These are phyloP conservation scores for Phyllosticta citrichinensis DNA, from an alignment of 2,329 filamentous ascomycete genomes.

Conservation along the genomic window DNA sequence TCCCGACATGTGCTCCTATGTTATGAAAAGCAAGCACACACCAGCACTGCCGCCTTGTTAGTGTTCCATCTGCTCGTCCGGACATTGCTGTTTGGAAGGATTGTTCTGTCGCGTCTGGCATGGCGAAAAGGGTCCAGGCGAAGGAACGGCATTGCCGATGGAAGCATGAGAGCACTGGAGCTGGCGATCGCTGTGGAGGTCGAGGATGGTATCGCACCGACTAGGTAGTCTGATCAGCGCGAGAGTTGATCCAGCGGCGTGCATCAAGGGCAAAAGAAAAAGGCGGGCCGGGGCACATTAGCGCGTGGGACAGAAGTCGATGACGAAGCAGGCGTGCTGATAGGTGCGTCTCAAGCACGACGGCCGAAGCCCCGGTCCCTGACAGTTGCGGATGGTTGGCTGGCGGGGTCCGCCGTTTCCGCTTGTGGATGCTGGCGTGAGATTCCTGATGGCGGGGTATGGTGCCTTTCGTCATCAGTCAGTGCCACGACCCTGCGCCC, in stretches of 20 bases:
- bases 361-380: neutral
- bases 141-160: neutral
- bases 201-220: neutral
- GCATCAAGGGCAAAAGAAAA: neutral
- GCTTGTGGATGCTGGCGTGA: neutral
- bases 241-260: neutral
- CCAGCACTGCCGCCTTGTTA: neutral
- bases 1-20: neutral
- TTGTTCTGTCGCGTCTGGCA: neutral
- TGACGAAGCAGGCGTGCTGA: neutral
- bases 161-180: neutral
- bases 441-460: slow-evolving; percentile 7
- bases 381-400: neutral
- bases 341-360: neutral
- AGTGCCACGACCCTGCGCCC: neutral
- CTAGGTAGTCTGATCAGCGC: neutral
- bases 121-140: neutral
- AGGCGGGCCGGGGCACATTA: neutral
- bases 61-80: neutral
- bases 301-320: neutral
- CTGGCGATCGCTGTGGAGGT: neutral
- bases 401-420: neutral
- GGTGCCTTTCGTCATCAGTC: slow-evolving; percentile 8
- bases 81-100: neutral
- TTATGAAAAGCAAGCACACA: neutral